Evolutionary conservation across 495 filamentous ascomycete species (phyloP), one percentile per base, ranked within the genome.

Genomic region (Penicillium riverlandense): DNA sequence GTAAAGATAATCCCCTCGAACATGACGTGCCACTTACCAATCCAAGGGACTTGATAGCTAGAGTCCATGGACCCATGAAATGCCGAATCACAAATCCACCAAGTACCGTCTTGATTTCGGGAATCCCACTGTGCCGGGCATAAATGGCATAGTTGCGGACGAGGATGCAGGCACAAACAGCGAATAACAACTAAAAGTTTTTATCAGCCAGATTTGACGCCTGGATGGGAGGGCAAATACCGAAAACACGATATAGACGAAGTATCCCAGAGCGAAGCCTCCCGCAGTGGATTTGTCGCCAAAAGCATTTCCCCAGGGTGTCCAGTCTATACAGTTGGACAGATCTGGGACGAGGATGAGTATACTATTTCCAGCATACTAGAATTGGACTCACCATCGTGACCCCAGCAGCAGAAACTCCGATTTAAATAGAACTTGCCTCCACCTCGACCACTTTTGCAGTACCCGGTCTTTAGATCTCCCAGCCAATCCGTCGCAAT

Each of bases 91-190:
- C 82, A 67, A 95, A 97, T 14, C 92, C 92, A 11, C 92, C 92
- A 45, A 98, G 70, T 1, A 98, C 80, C 9, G 92, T 97, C 70
- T 98, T 98, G 52, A 98, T 95, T 66, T 98, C 92, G 7, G 92
- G 91, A 49, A 98, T 96, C 57, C 92, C 92, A 60, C 90, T 96
- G 53, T 97, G 94, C 57, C 85, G 90, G 33, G 92, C 92, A 65
- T 95, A 88, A 8, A 85, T 71, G 10, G 90, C 88, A 65, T 88
- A 98, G 38, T 77, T 75, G 52, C 83, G 81, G 13, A 97, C 92
- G 34, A 98, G 63, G 33, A 90, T 50, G 45, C 83, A 85, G 11
- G 92, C 91, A 35, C 76, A 80, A 12, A 79, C 62, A 27, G 92
- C 92, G 61, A 96, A 95, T 27, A 85, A 50, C 14, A 94, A 71